A percentile compares a stretch with the other conserved stretches of the same genome.
phyloP scores from a whole-genome alignment of 2,329 filamentous ascomycete species.

The Coniosporium tulheliwenetii region DNA sequence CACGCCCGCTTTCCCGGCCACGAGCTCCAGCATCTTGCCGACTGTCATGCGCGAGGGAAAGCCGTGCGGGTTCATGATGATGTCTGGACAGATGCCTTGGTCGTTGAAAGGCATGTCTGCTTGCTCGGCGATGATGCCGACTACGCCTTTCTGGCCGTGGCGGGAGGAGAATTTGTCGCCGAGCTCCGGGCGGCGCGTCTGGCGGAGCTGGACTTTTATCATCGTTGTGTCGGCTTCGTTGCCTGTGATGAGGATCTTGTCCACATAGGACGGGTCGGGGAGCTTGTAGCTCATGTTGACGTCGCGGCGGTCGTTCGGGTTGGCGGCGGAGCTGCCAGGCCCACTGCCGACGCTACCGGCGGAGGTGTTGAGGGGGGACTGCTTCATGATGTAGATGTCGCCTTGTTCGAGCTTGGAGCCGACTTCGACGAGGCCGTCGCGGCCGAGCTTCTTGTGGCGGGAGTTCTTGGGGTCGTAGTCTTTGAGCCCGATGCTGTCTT shows the following conservation, averaged over 20 bases:
- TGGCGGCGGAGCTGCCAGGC: conserved; percentile 43
- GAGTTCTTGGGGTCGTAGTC: conserved; percentile 34
- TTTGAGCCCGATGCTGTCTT: conserved; percentile 38
- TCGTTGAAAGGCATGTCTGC: conserved; percentile 96
- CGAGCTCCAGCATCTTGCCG: conserved; percentile 88
- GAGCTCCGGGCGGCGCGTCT: conserved; percentile 85
- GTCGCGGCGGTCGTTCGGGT: neutral
- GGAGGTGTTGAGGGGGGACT: conserved; percentile 63
- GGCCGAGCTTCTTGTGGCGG: conserved; percentile 55
- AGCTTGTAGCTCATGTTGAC: conserved; percentile 35
- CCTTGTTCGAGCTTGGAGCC: conserved; percentile 64
- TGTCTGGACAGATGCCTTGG: conserved; percentile 79
- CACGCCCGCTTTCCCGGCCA: conserved; percentile 87
- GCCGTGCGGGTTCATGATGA: conserved; percentile 99
- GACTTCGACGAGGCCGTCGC: conserved; percentile 79
- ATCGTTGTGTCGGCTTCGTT: conserved; percentile 76
- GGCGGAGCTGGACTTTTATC: conserved; percentile 90
- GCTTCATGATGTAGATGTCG: conserved; percentile 83
- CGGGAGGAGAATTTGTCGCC: conserved; percentile 98
- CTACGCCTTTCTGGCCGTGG: conserved; percentile 95
- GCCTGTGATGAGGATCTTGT: conserved; percentile 88
- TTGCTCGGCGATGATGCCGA: conserved; percentile 90
- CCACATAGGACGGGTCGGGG: conserved; percentile 73
- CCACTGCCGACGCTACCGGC: conserved; percentile 49
- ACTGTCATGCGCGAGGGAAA: conserved; percentile 99